These are phyloP conservation scores for Tripterygium wilfordii DNA, from an alignment of 177 flowering plant genomes.

Conservation along the genomic window DNA sequence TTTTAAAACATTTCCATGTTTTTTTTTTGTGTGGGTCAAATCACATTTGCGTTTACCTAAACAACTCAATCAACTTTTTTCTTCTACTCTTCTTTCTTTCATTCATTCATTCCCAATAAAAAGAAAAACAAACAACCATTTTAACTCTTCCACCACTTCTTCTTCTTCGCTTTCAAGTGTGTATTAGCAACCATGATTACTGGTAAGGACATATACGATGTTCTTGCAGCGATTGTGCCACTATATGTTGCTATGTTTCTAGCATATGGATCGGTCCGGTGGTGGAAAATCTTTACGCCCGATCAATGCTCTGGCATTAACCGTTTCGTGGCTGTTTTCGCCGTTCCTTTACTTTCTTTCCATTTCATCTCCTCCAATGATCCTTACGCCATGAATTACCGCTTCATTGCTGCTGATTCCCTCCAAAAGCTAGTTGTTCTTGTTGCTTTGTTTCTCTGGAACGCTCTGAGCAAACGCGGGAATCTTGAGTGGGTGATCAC, in stretches of 20 bases:
- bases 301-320: constrained; percentile 63
- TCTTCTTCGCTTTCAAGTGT: too few relatives aligned
- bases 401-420: constrained; percentile 53
- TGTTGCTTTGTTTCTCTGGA: constrained; percentile 41
- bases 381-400: constrained; percentile 56
- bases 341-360: constrained; percentile 56
- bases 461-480: constrained; percentile 18
- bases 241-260: constrained; percentile 55
- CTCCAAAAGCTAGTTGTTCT: constrained; percentile 49
- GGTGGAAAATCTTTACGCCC: constrained; percentile 65
- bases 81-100: too few relatives aligned
- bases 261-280: constrained; percentile 56
- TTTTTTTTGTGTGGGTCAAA: too few relatives aligned
- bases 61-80: too few relatives aligned
- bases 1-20: too few relatives aligned
- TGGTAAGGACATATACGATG: constrained; percentile 50
- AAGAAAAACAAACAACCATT: not conserved
- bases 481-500: constrained; percentile 52
- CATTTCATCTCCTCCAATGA: constrained; percentile 53
- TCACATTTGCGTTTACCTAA: too few relatives aligned
- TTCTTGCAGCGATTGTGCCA: constrained; percentile 50
- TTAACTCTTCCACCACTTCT: not conserved
- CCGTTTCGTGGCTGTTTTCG: constrained; percentile 56
- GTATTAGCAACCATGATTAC: constrained; percentile 50
- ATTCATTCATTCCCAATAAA: too few relatives aligned